Evolutionary conservation across 495 filamentous ascomycete genomes (phyloP).

Genomic region (Daldinia decipiens): DNA sequence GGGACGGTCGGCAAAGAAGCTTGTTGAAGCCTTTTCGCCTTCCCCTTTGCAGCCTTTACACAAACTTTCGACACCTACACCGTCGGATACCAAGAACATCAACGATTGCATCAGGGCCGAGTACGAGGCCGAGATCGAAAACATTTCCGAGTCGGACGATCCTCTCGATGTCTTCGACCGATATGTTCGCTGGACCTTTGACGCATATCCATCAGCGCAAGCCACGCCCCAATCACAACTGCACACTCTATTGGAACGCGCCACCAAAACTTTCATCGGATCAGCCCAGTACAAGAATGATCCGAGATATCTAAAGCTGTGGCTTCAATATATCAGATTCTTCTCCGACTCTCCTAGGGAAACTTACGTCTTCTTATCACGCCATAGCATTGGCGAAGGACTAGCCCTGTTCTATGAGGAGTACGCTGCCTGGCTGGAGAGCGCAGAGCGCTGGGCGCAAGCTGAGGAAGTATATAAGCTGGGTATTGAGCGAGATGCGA

Average conservation of each 20-base stretch:
- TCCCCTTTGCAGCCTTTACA: constrained; percentile 65
- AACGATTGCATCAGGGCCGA: constrained; percentile 82
- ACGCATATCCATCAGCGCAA: constrained; percentile 93
- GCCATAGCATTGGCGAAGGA: constrained; percentile 85
- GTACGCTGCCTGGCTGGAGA: constrained; percentile 91
- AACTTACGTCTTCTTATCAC: constrained; percentile 88
- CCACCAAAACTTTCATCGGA: constrained; percentile 87
- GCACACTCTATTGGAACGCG: constrained; percentile 87
- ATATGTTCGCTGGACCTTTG: constrained; percentile 95
- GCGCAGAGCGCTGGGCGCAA: constrained; percentile 84
- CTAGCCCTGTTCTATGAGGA: constrained; percentile 98
- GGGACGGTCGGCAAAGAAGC: constrained; percentile 87
- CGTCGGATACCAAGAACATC: constrained; percentile 75
- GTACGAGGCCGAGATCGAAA: constrained; percentile 83
- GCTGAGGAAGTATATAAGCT: constrained; percentile 92
- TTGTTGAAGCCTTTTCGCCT: constrained; percentile 84
- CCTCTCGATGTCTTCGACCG: constrained; percentile 95
- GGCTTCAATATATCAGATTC: constrained; percentile 91
- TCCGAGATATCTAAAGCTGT: constrained; percentile 88
- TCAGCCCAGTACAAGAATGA: constrained; percentile 92
- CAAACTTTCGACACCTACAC: constrained; percentile 65
- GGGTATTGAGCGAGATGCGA: constrained; percentile 87
- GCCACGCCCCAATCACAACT: constrained; percentile 90
- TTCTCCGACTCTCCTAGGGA: constrained; percentile 94
- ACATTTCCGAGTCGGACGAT: constrained; percentile 87